Conservation (phyloP, 2,329 filamentous ascomycete species). For the Cladosporium sp. region DNA sequence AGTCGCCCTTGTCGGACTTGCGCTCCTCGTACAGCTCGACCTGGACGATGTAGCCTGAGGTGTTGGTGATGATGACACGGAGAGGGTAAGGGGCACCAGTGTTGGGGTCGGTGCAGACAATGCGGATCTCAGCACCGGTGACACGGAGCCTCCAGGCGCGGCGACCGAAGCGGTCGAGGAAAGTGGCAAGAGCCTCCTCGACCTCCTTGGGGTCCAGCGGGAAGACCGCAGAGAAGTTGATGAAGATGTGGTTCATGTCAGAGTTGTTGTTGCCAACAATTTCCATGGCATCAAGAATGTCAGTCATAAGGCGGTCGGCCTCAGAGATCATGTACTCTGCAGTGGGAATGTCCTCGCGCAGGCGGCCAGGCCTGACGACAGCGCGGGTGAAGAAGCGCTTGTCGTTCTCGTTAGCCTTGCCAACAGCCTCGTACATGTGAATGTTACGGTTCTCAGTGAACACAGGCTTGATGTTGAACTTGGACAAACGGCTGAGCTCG, state of each 20-base stretch:
- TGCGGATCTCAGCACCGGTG: conserved; percentile 94
- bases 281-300: conserved; percentile 95
- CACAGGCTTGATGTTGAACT: conserved; percentile 97
- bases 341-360: conserved; percentile 97
- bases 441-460: conserved; percentile 99
- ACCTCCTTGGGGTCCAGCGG: conserved; percentile 84
- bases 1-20: conserved; percentile 96
- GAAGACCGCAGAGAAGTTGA: conserved; percentile 98
- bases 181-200: conserved; percentile 86
- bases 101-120: conserved; percentile 87
- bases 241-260: conserved; percentile 99
- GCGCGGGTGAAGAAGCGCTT: conserved; percentile 98
- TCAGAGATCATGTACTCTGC: conserved; percentile 97
- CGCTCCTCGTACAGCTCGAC: conserved; percentile 97
- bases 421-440: conserved; percentile 94
- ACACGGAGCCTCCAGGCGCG: conserved; percentile 95
- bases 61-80: conserved; percentile 96
- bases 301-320: conserved; percentile 92
- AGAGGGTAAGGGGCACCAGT: conserved; percentile 86
- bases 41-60: conserved; percentile 94
- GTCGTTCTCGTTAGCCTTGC: conserved; percentile 91
- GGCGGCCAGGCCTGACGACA: conserved; percentile 86
- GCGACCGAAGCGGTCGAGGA: conserved; percentile 92
- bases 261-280: conserved; percentile 99
- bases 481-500: conserved; percentile 85